phyloP scores from a whole-genome alignment of 352 stramenopile genomes.

The Ophiocytium majus region DNA sequence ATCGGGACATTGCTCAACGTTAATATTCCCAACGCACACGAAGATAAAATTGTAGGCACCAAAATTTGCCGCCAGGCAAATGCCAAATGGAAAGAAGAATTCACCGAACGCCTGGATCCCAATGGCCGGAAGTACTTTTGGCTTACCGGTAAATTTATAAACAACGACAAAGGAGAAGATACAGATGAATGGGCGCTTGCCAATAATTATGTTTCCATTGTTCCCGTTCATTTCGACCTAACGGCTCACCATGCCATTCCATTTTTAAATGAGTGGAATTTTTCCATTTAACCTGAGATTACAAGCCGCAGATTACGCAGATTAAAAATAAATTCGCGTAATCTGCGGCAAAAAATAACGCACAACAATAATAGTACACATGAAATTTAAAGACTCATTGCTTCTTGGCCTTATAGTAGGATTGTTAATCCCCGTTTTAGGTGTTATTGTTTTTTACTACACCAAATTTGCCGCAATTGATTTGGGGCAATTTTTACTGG shows the following conservation, averaged over 20 bases:
- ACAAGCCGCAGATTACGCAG: constrained; percentile 18
- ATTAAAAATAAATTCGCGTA: constrained; percentile 23
- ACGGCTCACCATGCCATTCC: constrained; percentile 17
- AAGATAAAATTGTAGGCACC: constrained; percentile 21
- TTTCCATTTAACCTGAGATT: constrained; percentile 22
- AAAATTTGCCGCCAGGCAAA: constrained; percentile 19
- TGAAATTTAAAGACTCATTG: constrained; percentile 22
- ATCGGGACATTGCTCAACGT: constrained; percentile 19
- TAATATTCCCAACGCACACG: constrained; percentile 19
- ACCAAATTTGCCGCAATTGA: constrained; percentile 20
- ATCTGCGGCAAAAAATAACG: constrained; percentile 20
- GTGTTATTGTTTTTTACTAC: constrained; percentile 22
- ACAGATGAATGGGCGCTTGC: constrained; percentile 18
- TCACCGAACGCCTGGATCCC: constrained; percentile 16
- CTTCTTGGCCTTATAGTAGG: constrained; percentile 19
- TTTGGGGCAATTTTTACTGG: constrained; percentile 20
- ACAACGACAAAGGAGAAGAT: constrained; percentile 20
- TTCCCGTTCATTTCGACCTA: constrained; percentile 19
- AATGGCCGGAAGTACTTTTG: constrained; percentile 19
- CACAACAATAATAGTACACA: constrained; percentile 22
- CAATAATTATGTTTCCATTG: constrained; percentile 22
- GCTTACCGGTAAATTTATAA: constrained; percentile 22
- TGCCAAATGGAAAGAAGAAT: constrained; percentile 21
- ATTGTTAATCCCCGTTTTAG: constrained; percentile 21
- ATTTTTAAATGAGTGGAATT: constrained; percentile 23